Conservation (phyloP, 441 rosid species). For the Sinapis alba region DNA sequence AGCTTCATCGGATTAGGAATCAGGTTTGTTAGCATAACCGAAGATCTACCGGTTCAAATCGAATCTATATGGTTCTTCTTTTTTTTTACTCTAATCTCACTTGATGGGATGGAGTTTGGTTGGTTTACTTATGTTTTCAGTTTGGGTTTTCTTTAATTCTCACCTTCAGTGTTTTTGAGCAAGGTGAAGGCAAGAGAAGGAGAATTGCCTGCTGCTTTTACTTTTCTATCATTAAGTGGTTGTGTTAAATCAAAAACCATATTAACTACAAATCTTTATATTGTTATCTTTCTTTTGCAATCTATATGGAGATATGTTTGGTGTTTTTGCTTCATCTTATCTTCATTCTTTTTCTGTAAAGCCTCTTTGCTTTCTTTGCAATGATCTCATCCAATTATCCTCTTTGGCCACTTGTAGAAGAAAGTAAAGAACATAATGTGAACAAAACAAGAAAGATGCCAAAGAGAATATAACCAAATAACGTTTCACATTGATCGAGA, state of each 20-base stretch:
- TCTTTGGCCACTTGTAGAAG: conserved; percentile 28
- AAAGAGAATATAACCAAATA: conserved; percentile 31
- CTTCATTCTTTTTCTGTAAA: conserved; percentile 10
- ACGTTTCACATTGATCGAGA: conserved; percentile 26
- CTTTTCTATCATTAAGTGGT: conserved; percentile 28
- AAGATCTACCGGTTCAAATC: conserved; percentile 25
- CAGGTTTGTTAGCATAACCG: conserved; percentile 34
- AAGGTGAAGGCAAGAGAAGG: conserved; percentile 42
- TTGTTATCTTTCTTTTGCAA: conserved; percentile 26
- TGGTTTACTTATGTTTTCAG: conserved; percentile 16
- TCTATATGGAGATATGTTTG: conserved; percentile 23
- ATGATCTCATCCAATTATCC: conserved; percentile 24
- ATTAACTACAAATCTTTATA: conserved; percentile 33
- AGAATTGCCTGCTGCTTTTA: conserved; percentile 39
- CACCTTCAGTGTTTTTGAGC: conserved; percentile 36
- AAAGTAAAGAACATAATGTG: conserved; percentile 37
- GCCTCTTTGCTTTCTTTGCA: conserved; percentile 6
- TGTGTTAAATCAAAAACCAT: conserved; percentile 18
- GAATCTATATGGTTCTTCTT: conserved; percentile 27
- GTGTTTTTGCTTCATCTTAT: not conserved
- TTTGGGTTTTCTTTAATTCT: conserved; percentile 15
- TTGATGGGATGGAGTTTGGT: conserved; percentile 33
- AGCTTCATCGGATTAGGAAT: conserved; percentile 35
- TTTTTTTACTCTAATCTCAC: conserved; percentile 19
- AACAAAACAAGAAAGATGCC: conserved; percentile 39